Percentiles rank a stretch among this genome's conserved stretches.
These are phyloP conservation scores for Beauveria bassiana DNA, from an alignment of 2,329 filamentous ascomycete species.

Conservation along the genomic window DNA sequence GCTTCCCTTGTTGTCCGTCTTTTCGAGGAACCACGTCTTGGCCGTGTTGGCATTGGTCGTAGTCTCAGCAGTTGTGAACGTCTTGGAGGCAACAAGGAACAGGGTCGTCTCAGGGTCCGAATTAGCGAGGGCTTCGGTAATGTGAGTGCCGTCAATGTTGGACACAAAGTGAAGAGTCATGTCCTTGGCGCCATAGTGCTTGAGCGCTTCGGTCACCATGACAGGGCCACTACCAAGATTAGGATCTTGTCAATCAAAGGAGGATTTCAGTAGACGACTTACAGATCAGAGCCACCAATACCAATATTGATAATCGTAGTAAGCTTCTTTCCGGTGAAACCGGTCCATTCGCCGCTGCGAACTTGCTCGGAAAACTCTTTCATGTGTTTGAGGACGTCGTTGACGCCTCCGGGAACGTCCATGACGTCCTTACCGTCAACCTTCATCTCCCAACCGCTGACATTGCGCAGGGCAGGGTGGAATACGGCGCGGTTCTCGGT, in stretches of 20 bases:
- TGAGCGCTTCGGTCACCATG: slow-evolving; percentile 97
- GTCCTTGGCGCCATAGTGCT: slow-evolving; percentile 80
- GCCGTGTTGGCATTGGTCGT: slow-evolving; percentile 95
- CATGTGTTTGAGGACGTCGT: slow-evolving; percentile 90
- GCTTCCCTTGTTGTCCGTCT: slow-evolving; percentile 65
- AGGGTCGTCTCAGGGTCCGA: slow-evolving; percentile 97
- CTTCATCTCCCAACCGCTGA: slow-evolving; percentile 70
- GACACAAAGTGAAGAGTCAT: slow-evolving; percentile 96
- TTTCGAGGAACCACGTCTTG: slow-evolving; percentile 92
- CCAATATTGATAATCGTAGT: slow-evolving; percentile 95
- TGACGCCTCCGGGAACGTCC: slow-evolving; percentile 79
- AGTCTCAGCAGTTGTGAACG: slow-evolving; percentile 97
- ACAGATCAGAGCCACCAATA: slow-evolving; percentile 97
- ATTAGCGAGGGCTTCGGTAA: slow-evolving; percentile 80
- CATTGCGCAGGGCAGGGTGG: slow-evolving; percentile 89
- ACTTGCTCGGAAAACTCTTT: slow-evolving; percentile 96
- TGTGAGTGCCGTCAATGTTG: slow-evolving; percentile 98
- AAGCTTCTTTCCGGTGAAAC: slow-evolving; percentile 93
- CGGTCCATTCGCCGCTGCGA: slow-evolving; percentile 92
- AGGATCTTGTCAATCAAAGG: slow-evolving; percentile 20
- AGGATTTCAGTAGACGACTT: slow-evolving; percentile 33
- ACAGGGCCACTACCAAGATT: slow-evolving; percentile 68
- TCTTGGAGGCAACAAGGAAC: slow-evolving; percentile 98
- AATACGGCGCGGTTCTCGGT: slow-evolving; percentile 95
- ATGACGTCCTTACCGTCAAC: slow-evolving; percentile 93